phyloP scores from a whole-genome alignment of 1,139 yeast species.

The Zygoascus meyerae region DNA sequence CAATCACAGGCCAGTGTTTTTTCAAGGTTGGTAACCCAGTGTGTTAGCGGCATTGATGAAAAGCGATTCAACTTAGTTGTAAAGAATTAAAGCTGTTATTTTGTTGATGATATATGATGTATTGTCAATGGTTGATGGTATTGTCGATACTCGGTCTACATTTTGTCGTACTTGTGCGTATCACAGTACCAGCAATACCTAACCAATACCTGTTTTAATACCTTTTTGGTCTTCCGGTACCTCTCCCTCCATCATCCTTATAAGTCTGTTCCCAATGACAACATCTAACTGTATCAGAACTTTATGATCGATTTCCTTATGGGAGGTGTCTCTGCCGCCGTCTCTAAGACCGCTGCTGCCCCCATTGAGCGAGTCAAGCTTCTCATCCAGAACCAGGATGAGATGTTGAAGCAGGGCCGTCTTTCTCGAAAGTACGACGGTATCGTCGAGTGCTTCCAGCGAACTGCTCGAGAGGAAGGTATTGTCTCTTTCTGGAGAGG shows the following conservation, averaged over 20 bases:
- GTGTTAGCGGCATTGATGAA: not conserved
- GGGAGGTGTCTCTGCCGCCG: slow-evolving; percentile 86
- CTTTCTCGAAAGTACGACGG: slow-evolving; percentile 60
- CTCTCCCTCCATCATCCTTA: no score
- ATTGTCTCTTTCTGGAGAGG: slow-evolving; percentile 73
- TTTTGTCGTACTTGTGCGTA: no score
- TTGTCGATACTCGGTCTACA: no score
- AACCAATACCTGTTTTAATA: no score
- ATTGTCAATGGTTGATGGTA: no score
- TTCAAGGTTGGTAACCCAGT: not conserved
- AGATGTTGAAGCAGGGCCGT: slow-evolving; percentile 79
- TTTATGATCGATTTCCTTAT: slow-evolving; percentile 58
- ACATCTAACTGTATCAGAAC: slow-evolving; percentile 10
- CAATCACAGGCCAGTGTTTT: slow-evolving; percentile 5
- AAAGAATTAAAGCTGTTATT: no score
- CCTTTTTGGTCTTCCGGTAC: no score
- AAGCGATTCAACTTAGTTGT: no score
- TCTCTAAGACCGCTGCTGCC: slow-evolving; percentile 80
- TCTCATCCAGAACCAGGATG: slow-evolving; percentile 77
- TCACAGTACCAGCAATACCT: no score
- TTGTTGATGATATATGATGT: no score
- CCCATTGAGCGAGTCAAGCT: slow-evolving; percentile 80
- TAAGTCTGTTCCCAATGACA: not conserved
- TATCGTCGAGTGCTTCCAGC: slow-evolving; percentile 64
- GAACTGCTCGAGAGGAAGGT: slow-evolving; percentile 72